A percentile compares a stretch with the other conserved stretches of the same genome.
Conservation (phyloP, 345 rosid species). For the Sisymbrium irio region DNA sequence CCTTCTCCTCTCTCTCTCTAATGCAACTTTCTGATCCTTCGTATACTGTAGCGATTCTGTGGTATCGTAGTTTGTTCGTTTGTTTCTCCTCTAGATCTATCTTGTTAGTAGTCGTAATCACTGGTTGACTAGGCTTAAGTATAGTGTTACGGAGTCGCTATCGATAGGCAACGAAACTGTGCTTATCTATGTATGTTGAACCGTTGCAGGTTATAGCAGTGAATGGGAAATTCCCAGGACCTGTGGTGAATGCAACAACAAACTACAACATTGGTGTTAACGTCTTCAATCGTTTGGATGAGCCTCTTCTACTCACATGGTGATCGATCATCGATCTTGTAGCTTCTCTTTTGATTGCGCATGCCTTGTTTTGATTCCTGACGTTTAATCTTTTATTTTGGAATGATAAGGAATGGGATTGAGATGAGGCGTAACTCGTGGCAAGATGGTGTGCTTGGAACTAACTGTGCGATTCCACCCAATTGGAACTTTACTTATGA, state of each 20-base stretch:
- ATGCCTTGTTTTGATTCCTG: too few relatives aligned
- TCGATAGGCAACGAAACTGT: neutral
- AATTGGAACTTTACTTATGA: conserved; percentile 64
- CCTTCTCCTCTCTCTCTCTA: neutral
- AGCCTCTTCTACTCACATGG: conserved; percentile 82
- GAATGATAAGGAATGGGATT: conserved; percentile 89
- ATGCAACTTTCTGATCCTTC: too few relatives aligned
- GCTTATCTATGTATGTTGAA: too few relatives aligned
- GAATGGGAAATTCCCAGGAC: conserved; percentile 76
- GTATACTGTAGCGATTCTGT: neutral
- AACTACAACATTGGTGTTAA: conserved; percentile 66
- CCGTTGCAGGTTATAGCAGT: conserved; percentile 94
- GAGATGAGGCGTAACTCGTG: conserved; percentile 88
- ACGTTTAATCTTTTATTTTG: too few relatives aligned
- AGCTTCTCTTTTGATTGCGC: too few relatives aligned
- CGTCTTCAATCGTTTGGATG: conserved; percentile 68
- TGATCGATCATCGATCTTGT: too few relatives aligned
- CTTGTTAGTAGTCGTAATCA: neutral
- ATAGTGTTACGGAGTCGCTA: neutral
- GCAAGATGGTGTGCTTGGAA: conserved; percentile 92
- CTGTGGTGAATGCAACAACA: conserved; percentile 64
- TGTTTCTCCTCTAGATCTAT: too few relatives aligned
- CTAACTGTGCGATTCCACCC: conserved; percentile 75
- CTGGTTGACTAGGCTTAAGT: neutral
- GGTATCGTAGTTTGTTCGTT: neutral